Percentiles rank a stretch among this genome's conserved stretches.
phyloP scores from a whole-genome alignment of 495 filamentous ascomycete species.

The Thozetella sp. region DNA sequence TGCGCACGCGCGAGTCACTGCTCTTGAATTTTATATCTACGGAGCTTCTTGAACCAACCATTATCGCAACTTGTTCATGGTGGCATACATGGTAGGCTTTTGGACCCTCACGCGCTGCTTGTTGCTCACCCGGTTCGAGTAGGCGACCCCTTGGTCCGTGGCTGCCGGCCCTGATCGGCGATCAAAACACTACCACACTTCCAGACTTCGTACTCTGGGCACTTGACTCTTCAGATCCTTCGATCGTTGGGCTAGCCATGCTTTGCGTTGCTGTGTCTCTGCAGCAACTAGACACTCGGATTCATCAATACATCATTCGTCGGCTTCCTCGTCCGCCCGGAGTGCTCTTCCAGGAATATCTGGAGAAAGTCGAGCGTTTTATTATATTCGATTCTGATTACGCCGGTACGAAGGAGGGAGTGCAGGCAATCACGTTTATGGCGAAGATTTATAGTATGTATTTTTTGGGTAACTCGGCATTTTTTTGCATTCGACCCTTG shows the following conservation, averaged over 20 bases:
- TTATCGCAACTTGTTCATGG: neutral
- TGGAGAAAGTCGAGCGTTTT: neutral
- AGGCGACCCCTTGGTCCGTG: neutral
- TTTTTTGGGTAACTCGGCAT: neutral
- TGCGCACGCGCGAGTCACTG: neutral
- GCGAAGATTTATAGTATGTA: neutral
- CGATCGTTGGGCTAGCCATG: neutral
- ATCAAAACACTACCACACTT: neutral
- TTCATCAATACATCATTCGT: constrained; percentile 3
- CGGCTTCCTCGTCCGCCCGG: neutral
- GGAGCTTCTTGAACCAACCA: neutral
- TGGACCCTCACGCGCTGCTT: neutral
- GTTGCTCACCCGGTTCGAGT: neutral
- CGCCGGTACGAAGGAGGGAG: neutral
- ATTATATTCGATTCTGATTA: neutral
- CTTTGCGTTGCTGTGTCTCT: neutral
- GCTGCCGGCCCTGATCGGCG: neutral
- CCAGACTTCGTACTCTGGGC: neutral
- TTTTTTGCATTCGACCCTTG: neutral
- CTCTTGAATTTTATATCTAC: neutral
- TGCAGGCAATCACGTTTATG: neutral
- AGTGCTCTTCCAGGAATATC: neutral
- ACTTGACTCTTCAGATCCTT: neutral
- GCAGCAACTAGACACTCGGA: neutral
- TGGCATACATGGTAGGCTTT: neutral